Evolutionary conservation across 1,284 basidiomycete species (phyloP).

Genomic region (Malassezia psittaci): DNA sequence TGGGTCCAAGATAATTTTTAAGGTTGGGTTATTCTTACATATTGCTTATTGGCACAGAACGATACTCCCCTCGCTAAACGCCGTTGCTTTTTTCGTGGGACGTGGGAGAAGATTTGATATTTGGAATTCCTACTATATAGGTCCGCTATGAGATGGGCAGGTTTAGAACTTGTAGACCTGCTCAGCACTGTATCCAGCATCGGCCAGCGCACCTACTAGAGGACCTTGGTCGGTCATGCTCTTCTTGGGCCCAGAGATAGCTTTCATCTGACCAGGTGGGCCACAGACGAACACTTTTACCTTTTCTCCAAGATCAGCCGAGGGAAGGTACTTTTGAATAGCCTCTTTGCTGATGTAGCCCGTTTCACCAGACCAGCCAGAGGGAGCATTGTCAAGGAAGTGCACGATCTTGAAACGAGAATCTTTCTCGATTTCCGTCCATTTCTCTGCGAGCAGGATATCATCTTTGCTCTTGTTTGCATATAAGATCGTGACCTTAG

Average conservation of each 20-base stretch:
- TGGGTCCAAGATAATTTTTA: conserved; percentile 2
- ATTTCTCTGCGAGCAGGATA: conserved; percentile 73
- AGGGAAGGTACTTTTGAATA: conserved; percentile 62
- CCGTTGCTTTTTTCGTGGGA: no score
- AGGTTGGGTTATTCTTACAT: no score
- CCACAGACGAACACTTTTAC: conserved; percentile 83
- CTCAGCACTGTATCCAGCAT: conserved; percentile 39
- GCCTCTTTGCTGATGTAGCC: conserved; percentile 59
- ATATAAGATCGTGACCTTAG: conserved; percentile 85
- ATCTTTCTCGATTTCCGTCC: conserved; percentile 53
- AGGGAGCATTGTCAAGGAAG: conserved; percentile 66
- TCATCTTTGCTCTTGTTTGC: conserved; percentile 82
- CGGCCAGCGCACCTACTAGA: conserved; percentile 38
- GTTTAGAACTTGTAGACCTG: conserved; percentile 38
- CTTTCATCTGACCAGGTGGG: conserved; percentile 39
- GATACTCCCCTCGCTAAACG: no score
- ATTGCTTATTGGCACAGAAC: no score
- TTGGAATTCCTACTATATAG: no score
- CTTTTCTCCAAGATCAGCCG: conserved; percentile 61
- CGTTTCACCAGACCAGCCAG: conserved; percentile 55
- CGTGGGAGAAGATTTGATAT: no score
- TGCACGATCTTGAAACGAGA: conserved; percentile 68
- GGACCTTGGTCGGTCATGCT: conserved; percentile 42
- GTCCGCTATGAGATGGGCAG: no score
- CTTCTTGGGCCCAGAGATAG: conserved; percentile 41